These are phyloP conservation scores for Mycothermus thermophilus DNA, from an alignment of 495 filamentous ascomycete genomes.

Conservation along the genomic window DNA sequence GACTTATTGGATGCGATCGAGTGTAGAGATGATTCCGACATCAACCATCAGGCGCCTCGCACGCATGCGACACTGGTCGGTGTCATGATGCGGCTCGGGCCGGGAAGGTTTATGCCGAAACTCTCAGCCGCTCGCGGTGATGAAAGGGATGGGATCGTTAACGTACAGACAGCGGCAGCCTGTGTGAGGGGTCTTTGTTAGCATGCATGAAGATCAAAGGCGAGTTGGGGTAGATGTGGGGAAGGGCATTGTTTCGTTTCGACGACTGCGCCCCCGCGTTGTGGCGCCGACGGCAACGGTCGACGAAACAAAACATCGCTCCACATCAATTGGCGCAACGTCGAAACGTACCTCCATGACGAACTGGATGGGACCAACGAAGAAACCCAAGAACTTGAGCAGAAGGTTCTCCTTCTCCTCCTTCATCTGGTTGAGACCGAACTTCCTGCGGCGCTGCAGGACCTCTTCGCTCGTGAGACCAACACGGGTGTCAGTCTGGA, in stretches of 20 bases:
- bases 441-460: conserved; percentile 52
- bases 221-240: too few relatives aligned
- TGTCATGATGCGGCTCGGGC: too few relatives aligned
- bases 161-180: conserved; percentile 25
- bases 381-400: conserved; percentile 71
- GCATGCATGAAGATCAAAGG: conserved; percentile 10
- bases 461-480: conserved; percentile 69
- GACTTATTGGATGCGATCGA: conserved; percentile 1
- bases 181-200: conserved; percentile 9
- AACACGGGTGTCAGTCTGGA: conserved; percentile 49
- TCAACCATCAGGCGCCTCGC: too few relatives aligned
- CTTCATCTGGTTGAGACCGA: conserved; percentile 78
- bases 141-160: too few relatives aligned
- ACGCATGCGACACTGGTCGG: neutral
- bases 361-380: conserved; percentile 83
- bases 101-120: too few relatives aligned
- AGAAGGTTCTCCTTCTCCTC: conserved; percentile 77
- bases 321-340: too few relatives aligned
- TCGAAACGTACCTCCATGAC: conserved; percentile 68
- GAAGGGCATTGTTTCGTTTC: conserved; percentile 21
- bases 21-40: too few relatives aligned
- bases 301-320: too few relatives aligned
- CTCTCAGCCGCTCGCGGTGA: too few relatives aligned
- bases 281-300: too few relatives aligned
- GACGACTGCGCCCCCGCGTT: too few relatives aligned